Evolutionary conservation across 768 basidiomycete species (phyloP).

Genomic region (Boletus bicolor): DNA sequence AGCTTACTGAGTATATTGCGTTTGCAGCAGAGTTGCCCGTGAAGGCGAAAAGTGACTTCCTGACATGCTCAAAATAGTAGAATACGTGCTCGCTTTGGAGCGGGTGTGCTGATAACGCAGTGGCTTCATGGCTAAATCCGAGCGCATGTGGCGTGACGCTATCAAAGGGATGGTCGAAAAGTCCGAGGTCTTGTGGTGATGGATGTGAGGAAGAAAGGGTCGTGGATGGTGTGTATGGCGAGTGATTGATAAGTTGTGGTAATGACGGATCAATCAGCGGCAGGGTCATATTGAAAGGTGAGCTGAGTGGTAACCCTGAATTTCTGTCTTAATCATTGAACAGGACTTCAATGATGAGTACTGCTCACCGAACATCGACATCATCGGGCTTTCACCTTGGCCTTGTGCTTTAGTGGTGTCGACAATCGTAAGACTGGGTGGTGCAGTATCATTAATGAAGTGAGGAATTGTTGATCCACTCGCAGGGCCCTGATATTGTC

Average conservation of each 20-base stretch:
- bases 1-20: constrained; percentile 61
- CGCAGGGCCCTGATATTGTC: constrained; percentile 25
- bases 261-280: constrained; percentile 29
- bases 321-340: constrained; percentile 10
- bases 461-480: constrained; percentile 20
- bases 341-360: neutral
- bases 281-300: constrained; percentile 28
- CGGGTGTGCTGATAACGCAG: constrained; percentile 36
- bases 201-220: constrained; percentile 34
- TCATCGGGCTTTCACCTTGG: constrained; percentile 25
- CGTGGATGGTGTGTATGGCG: constrained; percentile 34
- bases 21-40: constrained; percentile 59
- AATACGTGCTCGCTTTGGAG: constrained; percentile 58
- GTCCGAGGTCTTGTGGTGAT: constrained; percentile 31
- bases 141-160: constrained; percentile 31
- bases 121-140: constrained; percentile 22
- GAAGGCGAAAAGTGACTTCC: constrained; percentile 63
- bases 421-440: constrained; percentile 20
- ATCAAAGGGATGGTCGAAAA: constrained; percentile 36
- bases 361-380: constrained; percentile 30
- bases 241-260: constrained; percentile 29
- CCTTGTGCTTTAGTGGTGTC: constrained; percentile 17
- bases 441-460: constrained; percentile 20
- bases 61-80: constrained; percentile 75
- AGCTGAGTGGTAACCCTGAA: constrained; percentile 28